Conservation (phyloP, 345 rosid genomes). For the Linum trigynum region DNA sequence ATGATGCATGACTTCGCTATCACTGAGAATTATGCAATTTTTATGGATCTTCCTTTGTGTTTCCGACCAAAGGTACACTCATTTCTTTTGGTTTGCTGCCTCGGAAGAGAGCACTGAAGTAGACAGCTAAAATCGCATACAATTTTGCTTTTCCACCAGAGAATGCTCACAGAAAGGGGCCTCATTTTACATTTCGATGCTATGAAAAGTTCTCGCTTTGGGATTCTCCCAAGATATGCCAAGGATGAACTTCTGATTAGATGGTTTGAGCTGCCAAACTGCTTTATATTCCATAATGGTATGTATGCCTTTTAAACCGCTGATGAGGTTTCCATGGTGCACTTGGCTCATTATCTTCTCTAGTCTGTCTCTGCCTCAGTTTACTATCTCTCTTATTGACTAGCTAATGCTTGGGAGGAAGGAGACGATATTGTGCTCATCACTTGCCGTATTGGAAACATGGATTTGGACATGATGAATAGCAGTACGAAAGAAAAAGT, state of each 20-base stretch:
- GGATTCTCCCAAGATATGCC: slow-evolving; percentile 86
- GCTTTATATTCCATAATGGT: slow-evolving; percentile 95
- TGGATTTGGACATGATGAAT: slow-evolving; percentile 66
- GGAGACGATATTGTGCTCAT: slow-evolving; percentile 81
- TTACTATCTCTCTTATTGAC: not conserved
- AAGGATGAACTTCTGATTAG: slow-evolving; percentile 67
- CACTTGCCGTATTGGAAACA: slow-evolving; percentile 69
- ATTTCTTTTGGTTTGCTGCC: not conserved
- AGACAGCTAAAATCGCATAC: too few species aligned
- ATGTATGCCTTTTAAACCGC: not conserved
- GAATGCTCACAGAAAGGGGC: slow-evolving; percentile 81
- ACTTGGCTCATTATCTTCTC: not conserved
- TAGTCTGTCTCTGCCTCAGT: not conserved
- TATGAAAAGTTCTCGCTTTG: slow-evolving; percentile 78
- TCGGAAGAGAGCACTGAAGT: too few species aligned
- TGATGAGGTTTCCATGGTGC: not conserved
- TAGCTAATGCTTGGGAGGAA: slow-evolving; percentile 99
- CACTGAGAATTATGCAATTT: slow-evolving; percentile 81
- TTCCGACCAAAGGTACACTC: slow-evolving; percentile 74
- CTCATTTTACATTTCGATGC: slow-evolving; percentile 64
- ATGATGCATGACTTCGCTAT: slow-evolving; percentile 99
- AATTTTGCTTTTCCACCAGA: slow-evolving; percentile 33
- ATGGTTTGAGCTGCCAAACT: slow-evolving; percentile 99
- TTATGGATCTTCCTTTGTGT: slow-evolving; percentile 87
- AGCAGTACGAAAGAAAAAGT: slow-evolving; percentile 64